Base-by-base conservation (phyloP, 305 asterid genomes). In the Vinca major region DNA sequence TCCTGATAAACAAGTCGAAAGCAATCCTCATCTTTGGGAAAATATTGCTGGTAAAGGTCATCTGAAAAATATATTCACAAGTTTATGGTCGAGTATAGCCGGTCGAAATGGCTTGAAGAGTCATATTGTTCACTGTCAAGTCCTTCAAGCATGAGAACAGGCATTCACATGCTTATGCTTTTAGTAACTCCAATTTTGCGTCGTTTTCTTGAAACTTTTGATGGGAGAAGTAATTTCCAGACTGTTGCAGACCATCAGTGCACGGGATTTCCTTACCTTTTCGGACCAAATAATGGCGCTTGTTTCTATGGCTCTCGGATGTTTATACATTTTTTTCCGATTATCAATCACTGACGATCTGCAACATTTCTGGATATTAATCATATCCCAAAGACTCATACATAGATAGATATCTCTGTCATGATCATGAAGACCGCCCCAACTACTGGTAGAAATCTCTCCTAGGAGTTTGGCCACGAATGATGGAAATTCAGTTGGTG, bases 81-180 rank as follows among this genome's bases (percentile, higher is more conserved):
- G 82, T 71, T 57, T 93, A 48, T 93, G 92, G 99, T 93, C 97
- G 36, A 93, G 92, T 69, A 87, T 93, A 50, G 95, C 99, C 19
- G 99, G 99, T 36, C 77, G 99, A 75, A 85, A 84, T 58, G 97
- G 99, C 45, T 72, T 89, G 81, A 93, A 89, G 89, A 91, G 96
- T 55, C 99, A 91, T 77, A 93, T 91, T 37, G 92, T 93, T 80
- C 99, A 93, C 71, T 93, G 96, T 66, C 97, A 91, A 74, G 97
- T 93, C 77, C 96, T 93, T 66, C 97, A 89, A 81, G 96, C 92
- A 43, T 93, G 86, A 92, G 68, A 20, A 21, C 13, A 51, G 48
- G 17, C 45, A 10, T 26, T 20, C 39, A 3, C 16, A 36, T 69
- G 36, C 73, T 26, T 10, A n/a, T 47, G 58, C 66, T 3, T 4